Evolutionary conservation across 2,329 filamentous ascomycete genomes (phyloP).

Genomic region (Fusarium sp.): DNA sequence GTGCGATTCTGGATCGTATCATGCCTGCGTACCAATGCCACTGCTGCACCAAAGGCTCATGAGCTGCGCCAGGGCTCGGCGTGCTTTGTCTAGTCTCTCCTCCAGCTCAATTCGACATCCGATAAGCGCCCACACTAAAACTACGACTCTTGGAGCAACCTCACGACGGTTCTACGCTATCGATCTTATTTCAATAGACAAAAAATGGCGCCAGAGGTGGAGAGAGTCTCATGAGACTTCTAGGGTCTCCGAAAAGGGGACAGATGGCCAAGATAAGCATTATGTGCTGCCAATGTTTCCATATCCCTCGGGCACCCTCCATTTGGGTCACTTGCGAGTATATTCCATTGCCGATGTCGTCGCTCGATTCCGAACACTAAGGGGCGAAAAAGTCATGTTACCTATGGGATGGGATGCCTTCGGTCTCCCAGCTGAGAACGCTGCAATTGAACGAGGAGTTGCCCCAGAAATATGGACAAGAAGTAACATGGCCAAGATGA

Average conservation of each 20-base stretch:
- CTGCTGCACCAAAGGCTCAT: slow-evolving; percentile 42
- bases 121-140: slow-evolving; percentile 9
- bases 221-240: slow-evolving; percentile 13
- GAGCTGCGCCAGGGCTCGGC: slow-evolving; percentile 35
- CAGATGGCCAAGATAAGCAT: slow-evolving; percentile 48
- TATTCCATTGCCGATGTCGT: slow-evolving; percentile 92
- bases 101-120: slow-evolving; percentile 19
- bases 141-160: neutral
- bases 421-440: slow-evolving; percentile 89
- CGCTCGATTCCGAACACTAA: slow-evolving; percentile 77
- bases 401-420: slow-evolving; percentile 98
- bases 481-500: slow-evolving; percentile 85
- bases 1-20: slow-evolving; percentile 36
- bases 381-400: slow-evolving; percentile 77
- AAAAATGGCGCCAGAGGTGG: slow-evolving; percentile 63
- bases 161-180: slow-evolving; percentile 52
- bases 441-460: slow-evolving; percentile 82
- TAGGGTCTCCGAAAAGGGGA: slow-evolving; percentile 15
- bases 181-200: slow-evolving; percentile 55
- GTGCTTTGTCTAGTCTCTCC: slow-evolving; percentile 13
- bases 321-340: slow-evolving; percentile 86
- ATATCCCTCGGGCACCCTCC: slow-evolving; percentile 86
- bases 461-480: slow-evolving; percentile 82
- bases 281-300: slow-evolving; percentile 94
- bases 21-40: slow-evolving; percentile 43